phyloP scores from a whole-genome alignment of 768 basidiomycete species.

The Lyophyllum decastes region DNA sequence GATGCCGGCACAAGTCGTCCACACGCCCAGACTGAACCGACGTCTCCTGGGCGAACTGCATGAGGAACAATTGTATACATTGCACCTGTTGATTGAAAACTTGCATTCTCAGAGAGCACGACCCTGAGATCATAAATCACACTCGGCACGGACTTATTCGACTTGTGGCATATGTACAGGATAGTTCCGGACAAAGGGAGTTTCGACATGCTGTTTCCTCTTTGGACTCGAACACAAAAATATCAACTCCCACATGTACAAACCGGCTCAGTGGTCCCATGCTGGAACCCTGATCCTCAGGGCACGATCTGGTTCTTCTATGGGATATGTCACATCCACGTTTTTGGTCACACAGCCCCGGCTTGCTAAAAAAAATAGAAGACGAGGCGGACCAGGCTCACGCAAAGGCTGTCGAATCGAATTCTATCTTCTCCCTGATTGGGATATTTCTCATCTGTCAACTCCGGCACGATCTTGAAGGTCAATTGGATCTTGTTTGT shows the following conservation, averaged over 20 bases:
- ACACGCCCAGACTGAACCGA: constrained; percentile 2
- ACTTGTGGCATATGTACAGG: constrained; percentile 12
- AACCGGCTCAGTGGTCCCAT: constrained; percentile 21
- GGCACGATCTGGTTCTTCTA: constrained; percentile 33
- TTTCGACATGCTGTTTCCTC: constrained; percentile 34
- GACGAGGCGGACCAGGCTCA: constrained; percentile 20
- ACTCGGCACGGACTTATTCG: constrained; percentile 28
- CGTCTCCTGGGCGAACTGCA: background rate
- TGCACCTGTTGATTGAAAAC: background rate
- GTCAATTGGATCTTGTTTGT: constrained; percentile 39
- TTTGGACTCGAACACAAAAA: constrained; percentile 30
- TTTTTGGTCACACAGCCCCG: constrained; percentile 29
- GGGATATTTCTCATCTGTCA: constrained; percentile 39
- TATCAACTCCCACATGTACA: constrained; percentile 36
- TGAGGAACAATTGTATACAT: constrained; percentile 1
- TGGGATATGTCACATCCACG: constrained; percentile 28
- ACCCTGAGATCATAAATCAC: constrained; percentile 31
- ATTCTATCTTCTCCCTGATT: constrained; percentile 26
- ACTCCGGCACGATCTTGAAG: constrained; percentile 47
- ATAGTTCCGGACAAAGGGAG: constrained; percentile 37
- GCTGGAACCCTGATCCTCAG: constrained; percentile 39
- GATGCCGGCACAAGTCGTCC: constrained; percentile 13
- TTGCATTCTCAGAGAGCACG: constrained; percentile 21
- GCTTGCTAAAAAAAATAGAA: constrained; percentile 19
- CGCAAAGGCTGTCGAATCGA: constrained; percentile 21